Base-by-base conservation (phyloP, 2,329 filamentous ascomycete genomes). In the Hypoxylon sp. region DNA sequence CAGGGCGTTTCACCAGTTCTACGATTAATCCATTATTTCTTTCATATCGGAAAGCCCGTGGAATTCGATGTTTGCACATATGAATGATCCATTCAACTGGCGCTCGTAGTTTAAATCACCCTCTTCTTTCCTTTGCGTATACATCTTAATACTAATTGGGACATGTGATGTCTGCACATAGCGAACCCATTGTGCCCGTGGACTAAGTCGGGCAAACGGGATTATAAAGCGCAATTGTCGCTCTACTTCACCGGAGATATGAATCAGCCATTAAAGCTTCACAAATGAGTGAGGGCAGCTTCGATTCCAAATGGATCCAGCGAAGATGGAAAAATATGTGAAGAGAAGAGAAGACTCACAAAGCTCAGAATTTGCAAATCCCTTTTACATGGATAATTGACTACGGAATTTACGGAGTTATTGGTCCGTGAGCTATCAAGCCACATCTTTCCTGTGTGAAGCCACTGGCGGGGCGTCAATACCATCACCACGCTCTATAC, bases 181-280 rank as follows among this genome's bases (percentile, higher is more conserved):
- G 86, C 86, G 86, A 88, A 88, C 85, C 86, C 82, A 81, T 79
- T 77, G 80, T 81, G 81, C 83, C 81, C 82, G 79, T 78, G 68
- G 71, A 73, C 58, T 72, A 74, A 74, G 74, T 75, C 65, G 76
- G 81, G 82, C 80, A 80, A 79, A 81, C 78, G 81, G 83, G 85
- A 88, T 88, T 88, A 86, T 87, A 83, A 88, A 87, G 83, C 82
- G 85, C 83, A 78, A 63, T 72, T 34, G 39, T 79, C 80, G 61
- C 70, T 88, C 85, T 88, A 80, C 86, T 87, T 88, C 84, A 79
- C 76, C 77, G 67, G 76, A 75, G 74, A 74, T 74, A 72, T 80
- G 83, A 84, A 83, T 68, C 80, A 79, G 81, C 78, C 81, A 82
- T 68, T 21, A 30, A 16, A 43, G 23, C 58, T 48, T 55, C 47